Evolutionary conservation across 1,284 basidiomycete species (phyloP).

Genomic region (Puccinia polysora): DNA sequence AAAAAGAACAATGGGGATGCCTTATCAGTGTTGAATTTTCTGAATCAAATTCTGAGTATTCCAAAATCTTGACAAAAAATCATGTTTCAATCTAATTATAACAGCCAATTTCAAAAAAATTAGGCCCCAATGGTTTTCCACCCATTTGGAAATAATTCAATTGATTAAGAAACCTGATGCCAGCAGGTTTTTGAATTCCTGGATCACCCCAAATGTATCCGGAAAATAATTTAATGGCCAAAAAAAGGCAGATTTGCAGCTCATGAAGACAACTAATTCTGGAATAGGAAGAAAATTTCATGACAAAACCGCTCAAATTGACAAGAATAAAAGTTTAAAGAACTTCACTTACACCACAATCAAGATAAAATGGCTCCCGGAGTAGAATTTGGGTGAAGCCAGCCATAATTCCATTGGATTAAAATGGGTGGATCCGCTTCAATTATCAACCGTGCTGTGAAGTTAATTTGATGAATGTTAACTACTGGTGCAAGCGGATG

Average conservation of each 20-base stretch:
- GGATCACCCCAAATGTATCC: constrained; percentile 33
- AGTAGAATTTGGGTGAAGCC: constrained; percentile 24
- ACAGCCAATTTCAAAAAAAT: constrained; percentile 36
- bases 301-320: neutral
- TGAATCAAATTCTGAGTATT: constrained; percentile 9
- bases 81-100: constrained; percentile 25
- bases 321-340: neutral
- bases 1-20: neutral
- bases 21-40: constrained; percentile 33
- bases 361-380: constrained; percentile 25
- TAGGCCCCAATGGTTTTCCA: constrained; percentile 31
- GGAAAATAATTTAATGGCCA: constrained; percentile 32
- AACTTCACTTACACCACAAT: constrained; percentile 32
- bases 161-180: constrained; percentile 13
- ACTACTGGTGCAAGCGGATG: neutral
- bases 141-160: constrained; percentile 20
- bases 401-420: constrained; percentile 26
- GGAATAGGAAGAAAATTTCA: constrained; percentile 12
- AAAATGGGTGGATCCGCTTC: neutral
- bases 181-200: constrained; percentile 23
- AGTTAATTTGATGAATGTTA: neutral
- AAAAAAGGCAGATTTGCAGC: constrained; percentile 22
- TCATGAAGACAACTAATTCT: constrained; percentile 41
- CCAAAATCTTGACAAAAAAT: constrained; percentile 21
- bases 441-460: constrained; percentile 1